A percentile compares a stretch with the other conserved stretches of the same genome.
These are phyloP conservation scores for Leccinum pallidistipes DNA, from an alignment of 1,284 basidiomycete genomes.

Conservation along the genomic window DNA sequence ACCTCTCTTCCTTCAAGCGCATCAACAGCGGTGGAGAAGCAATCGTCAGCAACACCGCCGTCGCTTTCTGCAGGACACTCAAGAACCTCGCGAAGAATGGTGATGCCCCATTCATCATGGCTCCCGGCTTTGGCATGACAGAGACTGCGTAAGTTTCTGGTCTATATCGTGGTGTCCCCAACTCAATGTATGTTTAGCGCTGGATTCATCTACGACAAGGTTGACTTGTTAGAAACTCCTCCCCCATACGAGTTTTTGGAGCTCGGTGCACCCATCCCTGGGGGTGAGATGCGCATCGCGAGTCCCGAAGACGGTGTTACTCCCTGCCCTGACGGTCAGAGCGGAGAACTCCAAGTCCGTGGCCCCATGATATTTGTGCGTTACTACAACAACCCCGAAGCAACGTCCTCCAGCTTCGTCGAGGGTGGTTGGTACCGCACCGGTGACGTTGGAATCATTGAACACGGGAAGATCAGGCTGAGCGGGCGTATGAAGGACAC, in stretches of 20 bases:
- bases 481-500: slow-evolving; percentile 47
- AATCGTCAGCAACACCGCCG: slow-evolving; percentile 38
- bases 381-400: slow-evolving; percentile 43
- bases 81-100: slow-evolving; percentile 33
- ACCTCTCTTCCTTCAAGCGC: slow-evolving; percentile 24
- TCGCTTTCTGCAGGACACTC: slow-evolving; percentile 37
- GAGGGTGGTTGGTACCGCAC: slow-evolving; percentile 46
- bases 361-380: slow-evolving; percentile 41
- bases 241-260: slow-evolving; percentile 32
- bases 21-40: slow-evolving; percentile 43
- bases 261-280: slow-evolving; percentile 28
- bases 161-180: too few relatives aligned
- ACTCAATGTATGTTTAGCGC: slow-evolving; percentile 25
- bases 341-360: slow-evolving; percentile 41
- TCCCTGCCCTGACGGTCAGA: slow-evolving; percentile 27
- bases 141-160: slow-evolving; percentile 37
- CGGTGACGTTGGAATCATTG: slow-evolving; percentile 42
- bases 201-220: slow-evolving; percentile 39
- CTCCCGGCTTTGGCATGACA: slow-evolving; percentile 47
- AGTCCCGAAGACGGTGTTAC: slow-evolving; percentile 33
- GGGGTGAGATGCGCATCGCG: slow-evolving; percentile 36
- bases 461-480: slow-evolving; percentile 39
- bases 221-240: slow-evolving; percentile 15
- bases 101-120: slow-evolving; percentile 33
- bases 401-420: slow-evolving; percentile 40